Conservation (phyloP, 176 grass and related monocot species). For the Canna indica region DNA sequence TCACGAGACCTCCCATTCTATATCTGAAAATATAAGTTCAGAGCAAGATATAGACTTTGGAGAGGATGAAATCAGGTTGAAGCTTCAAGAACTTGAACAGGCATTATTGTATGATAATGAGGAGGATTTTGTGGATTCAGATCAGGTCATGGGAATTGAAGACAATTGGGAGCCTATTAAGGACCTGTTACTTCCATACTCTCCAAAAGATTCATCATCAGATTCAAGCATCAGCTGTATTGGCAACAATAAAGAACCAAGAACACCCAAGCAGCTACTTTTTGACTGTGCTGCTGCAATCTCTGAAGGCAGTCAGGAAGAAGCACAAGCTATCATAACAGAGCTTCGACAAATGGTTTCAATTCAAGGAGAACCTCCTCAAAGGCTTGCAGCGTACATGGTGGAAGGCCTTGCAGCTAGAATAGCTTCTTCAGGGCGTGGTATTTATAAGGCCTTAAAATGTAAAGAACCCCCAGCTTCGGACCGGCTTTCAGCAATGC, state of each 20-base stretch:
- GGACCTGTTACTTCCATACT: constrained; percentile 46
- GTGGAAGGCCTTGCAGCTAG: constrained; percentile 88
- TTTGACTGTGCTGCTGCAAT: constrained; percentile 59
- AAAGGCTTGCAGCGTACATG: constrained; percentile 81
- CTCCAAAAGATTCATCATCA: constrained; percentile 63
- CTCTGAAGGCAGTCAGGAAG: constrained; percentile 51
- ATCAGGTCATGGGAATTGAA: constrained; percentile 42
- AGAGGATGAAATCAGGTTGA: constrained; percentile 72
- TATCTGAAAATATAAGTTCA: constrained; percentile 57
- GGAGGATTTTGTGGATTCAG: constrained; percentile 50
- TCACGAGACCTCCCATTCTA: constrained; percentile 50
- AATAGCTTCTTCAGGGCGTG: constrained; percentile 71
- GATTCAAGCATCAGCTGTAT: constrained; percentile 75
- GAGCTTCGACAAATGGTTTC: constrained; percentile 83
- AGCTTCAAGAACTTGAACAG: constrained; percentile 84
- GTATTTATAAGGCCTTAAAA: constrained; percentile 85
- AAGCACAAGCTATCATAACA: constrained; percentile 73
- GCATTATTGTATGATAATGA: constrained; percentile 69
- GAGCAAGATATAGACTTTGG: constrained; percentile 60
- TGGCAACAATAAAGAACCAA: constrained; percentile 47
- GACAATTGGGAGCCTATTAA: constrained; percentile 73
- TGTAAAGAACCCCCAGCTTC: constrained; percentile 82
- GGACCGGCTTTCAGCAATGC: constrained; percentile 94
- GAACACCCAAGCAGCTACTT: constrained; percentile 79
- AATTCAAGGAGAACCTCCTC: constrained; percentile 78